These are phyloP conservation scores for Filosporella fistucella DNA, from an alignment of 495 filamentous ascomycete species.

Conservation along the genomic window DNA sequence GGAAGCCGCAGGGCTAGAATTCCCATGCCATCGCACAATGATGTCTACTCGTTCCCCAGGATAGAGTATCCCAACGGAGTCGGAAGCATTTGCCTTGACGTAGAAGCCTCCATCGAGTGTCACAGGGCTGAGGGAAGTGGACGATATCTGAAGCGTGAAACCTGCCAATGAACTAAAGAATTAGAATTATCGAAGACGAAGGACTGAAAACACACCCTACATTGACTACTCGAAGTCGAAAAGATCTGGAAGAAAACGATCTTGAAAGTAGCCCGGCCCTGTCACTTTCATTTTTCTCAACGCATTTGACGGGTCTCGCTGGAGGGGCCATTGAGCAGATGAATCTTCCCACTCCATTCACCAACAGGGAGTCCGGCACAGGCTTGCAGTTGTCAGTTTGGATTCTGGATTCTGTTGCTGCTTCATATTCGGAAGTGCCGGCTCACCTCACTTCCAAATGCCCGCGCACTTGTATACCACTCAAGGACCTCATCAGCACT, in stretches of 20 bases:
- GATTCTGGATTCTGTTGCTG: background rate
- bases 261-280: background rate
- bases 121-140: constrained; percentile 28
- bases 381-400: constrained; percentile 27
- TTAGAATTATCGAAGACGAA: constrained; percentile 6
- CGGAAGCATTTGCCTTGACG: constrained; percentile 21
- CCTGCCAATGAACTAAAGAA: constrained; percentile 36
- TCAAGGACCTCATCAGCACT: constrained; percentile 30
- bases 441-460: constrained; percentile 36
- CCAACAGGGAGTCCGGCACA: constrained; percentile 45
- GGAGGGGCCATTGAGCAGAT: constrained; percentile 44
- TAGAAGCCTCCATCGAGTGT: constrained; percentile 39
- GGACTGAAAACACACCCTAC: constrained; percentile 6
- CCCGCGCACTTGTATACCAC: constrained; percentile 41
- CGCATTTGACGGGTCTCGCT: constrained; percentile 41
- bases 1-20: background rate
- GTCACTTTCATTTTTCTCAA: constrained; percentile 16
- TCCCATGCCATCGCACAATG: constrained; percentile 23
- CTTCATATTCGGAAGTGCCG: background rate
- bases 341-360: constrained; percentile 46
- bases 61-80: constrained; percentile 38
- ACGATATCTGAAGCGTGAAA: constrained; percentile 32
- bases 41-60: constrained; percentile 49
- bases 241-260: background rate
- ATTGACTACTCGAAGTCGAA: constrained; percentile 13